Percentiles rank a stretch among this genome's conserved stretches.
These are phyloP conservation scores for Aspergillus campestris DNA, from an alignment of 495 filamentous ascomycete species.

Conservation along the genomic window DNA sequence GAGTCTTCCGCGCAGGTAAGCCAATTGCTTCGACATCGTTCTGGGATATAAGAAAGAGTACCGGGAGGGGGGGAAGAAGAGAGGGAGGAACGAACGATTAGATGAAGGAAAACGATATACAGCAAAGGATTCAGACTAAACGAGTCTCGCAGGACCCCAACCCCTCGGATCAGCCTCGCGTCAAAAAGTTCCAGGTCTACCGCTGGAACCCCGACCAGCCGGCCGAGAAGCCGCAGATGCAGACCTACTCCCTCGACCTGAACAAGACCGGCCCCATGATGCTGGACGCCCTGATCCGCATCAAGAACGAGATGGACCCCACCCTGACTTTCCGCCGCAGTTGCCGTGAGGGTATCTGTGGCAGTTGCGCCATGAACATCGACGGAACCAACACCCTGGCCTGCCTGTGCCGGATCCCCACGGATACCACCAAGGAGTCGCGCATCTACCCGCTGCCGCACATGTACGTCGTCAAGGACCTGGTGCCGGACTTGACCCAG, in stretches of 20 bases:
- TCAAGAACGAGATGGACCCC: constrained; percentile 98
- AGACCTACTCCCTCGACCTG: constrained; percentile 84
- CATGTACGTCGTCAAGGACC: constrained; percentile 98
- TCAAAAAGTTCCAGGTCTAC: constrained; percentile 98
- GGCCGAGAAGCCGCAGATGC: constrained; percentile 86
- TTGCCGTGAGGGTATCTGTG: constrained; percentile 96
- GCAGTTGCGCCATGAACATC: constrained; percentile 99
- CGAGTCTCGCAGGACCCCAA: constrained; percentile 42
- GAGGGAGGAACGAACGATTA: constrained; percentile 18
- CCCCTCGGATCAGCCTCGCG: constrained; percentile 47
- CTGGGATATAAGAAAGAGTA: no score
- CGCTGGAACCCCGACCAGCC: constrained; percentile 94
- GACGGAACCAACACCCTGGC: constrained; percentile 94
- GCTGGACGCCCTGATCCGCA: constrained; percentile 88
- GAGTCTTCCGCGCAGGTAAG: constrained; percentile 33
- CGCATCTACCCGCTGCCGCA: constrained; percentile 98
- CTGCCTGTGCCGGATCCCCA: constrained; percentile 94
- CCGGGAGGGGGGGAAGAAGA: no score
- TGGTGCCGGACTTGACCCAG: constrained; percentile 91
- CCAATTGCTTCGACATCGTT: background rate
- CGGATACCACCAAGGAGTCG: constrained; percentile 66
- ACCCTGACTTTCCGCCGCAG: constrained; percentile 92
- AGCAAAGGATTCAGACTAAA: constrained; percentile 39
- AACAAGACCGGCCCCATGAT: constrained; percentile 99
- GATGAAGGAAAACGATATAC: constrained; percentile 21